Conservation (phyloP, 1,284 basidiomycete genomes). For the Thelephora terrestris region DNA sequence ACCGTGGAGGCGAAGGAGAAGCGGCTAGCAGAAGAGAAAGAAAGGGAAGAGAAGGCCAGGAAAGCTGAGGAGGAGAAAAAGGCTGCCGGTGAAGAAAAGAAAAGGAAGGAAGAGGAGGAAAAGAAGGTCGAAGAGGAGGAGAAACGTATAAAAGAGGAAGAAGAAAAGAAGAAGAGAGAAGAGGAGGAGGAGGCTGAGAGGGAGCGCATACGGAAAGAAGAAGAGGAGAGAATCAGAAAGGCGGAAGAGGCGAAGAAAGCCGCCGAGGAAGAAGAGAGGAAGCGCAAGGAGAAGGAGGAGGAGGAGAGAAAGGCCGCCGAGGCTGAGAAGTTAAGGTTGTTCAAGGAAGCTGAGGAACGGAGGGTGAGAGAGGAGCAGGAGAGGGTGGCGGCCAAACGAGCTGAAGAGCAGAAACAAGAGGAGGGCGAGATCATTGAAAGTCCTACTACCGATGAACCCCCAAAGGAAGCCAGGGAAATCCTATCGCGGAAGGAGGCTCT, state of each 20-base stretch:
- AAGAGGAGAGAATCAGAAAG: slow-evolving; percentile 23
- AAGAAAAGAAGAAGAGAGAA: slow-evolving; percentile 13
- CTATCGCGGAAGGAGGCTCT: slow-evolving; percentile 35
- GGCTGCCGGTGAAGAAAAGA: slow-evolving; percentile 23
- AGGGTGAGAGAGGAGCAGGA: slow-evolving; percentile 16
- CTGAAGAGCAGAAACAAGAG: slow-evolving; percentile 23
- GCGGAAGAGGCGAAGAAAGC: slow-evolving; percentile 28
- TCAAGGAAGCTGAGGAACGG: slow-evolving; percentile 20
- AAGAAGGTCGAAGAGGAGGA: slow-evolving; percentile 14
- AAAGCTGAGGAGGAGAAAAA: slow-evolving; percentile 28
- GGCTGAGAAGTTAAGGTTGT: slow-evolving; percentile 19
- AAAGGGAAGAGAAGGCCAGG: slow-evolving; percentile 28
- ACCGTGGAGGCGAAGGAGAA: slow-evolving; percentile 38
- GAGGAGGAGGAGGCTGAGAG: slow-evolving; percentile 19
- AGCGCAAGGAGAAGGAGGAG: slow-evolving; percentile 29
- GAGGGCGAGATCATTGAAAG: slow-evolving; percentile 30
- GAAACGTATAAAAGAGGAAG: slow-evolving; percentile 13
- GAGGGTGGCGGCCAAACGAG: slow-evolving; percentile 19
- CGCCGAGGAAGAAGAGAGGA: slow-evolving; percentile 26
- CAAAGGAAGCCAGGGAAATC: slow-evolving; percentile 21
- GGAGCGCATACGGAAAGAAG: slow-evolving; percentile 21
- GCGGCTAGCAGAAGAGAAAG: slow-evolving; percentile 41
- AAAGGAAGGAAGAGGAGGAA: slow-evolving; percentile 19
- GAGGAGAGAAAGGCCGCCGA: slow-evolving; percentile 25
- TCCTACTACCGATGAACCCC: slow-evolving; percentile 13